A percentile compares a stretch with the other conserved stretches of the same genome.
Conservation (phyloP, 2,329 filamentous ascomycete genomes). For the Botrytis squamosa region DNA sequence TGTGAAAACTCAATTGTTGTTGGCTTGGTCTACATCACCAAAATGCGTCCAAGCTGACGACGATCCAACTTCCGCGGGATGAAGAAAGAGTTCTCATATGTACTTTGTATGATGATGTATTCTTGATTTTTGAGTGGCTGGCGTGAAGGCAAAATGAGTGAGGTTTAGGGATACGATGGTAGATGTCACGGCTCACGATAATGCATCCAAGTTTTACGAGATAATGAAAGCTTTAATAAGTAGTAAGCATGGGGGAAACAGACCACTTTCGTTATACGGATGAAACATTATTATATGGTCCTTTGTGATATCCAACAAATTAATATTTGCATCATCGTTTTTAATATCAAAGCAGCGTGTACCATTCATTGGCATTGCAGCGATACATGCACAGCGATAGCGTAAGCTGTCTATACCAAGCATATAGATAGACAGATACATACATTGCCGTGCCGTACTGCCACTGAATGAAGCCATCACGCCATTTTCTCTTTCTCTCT, state of each 20-base stretch:
- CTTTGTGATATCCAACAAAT: neutral
- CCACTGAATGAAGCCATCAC: neutral
- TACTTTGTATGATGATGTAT: neutral
- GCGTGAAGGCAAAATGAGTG: neutral
- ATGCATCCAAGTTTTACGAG: neutral
- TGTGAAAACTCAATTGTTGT: neutral
- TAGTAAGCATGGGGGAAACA: neutral
- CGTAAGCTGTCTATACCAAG: neutral
- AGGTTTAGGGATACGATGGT: neutral
- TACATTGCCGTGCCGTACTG: neutral
- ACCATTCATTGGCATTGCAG: neutral
- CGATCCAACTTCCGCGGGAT: neutral
- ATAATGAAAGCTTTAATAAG: neutral
- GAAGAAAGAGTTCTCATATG: neutral
- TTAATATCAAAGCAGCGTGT: neutral
- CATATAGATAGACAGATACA: neutral
- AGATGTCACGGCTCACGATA: slow-evolving; percentile 3
- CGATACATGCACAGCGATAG: neutral
- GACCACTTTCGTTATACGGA: neutral
- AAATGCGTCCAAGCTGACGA: slow-evolving; percentile 12
- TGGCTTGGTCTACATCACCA: slow-evolving; percentile 3
- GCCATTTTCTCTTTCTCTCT: neutral
- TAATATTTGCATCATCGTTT: neutral
- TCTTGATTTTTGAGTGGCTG: slow-evolving; percentile 1
- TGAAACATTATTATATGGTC: neutral